A percentile compares a stretch with the other conserved stretches of the same genome.
These are phyloP conservation scores for Lachancea meyersii DNA, from an alignment of 805 yeast genomes.

Conservation along the genomic window DNA sequence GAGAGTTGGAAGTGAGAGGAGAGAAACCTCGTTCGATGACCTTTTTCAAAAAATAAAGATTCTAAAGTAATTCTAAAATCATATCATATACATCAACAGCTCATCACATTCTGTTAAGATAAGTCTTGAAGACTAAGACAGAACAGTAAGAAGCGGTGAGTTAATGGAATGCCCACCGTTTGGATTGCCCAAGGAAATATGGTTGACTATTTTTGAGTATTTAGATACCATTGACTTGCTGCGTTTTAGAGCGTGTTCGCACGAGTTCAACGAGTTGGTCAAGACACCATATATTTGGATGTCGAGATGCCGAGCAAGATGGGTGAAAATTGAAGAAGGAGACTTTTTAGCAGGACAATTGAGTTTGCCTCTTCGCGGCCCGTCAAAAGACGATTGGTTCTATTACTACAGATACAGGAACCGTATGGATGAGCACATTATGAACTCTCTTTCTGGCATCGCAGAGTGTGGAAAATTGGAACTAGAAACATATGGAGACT, in stretches of 20 bases:
- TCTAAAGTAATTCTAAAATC: too few relatives aligned
- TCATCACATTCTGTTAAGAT: not conserved
- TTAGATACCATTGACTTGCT: slow-evolving; percentile 13
- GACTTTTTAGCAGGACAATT: slow-evolving; percentile 4
- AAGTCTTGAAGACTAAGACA: not conserved
- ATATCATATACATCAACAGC: too few relatives aligned
- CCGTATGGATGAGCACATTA: slow-evolving; percentile 10
- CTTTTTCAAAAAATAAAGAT: too few relatives aligned
- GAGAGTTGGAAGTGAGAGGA: too few relatives aligned
- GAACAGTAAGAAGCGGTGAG: not conserved
- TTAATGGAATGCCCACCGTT: slow-evolving; percentile 2
- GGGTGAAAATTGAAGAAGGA: slow-evolving; percentile 13
- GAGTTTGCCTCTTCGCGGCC: not conserved
- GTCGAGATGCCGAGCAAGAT: slow-evolving; percentile 13
- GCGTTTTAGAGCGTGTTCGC: slow-evolving; percentile 12
- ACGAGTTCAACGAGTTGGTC: slow-evolving; percentile 9
- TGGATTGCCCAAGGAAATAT: slow-evolving; percentile 16
- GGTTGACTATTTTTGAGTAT: slow-evolving; percentile 14
- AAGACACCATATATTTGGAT: slow-evolving; percentile 15
- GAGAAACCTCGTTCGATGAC: too few relatives aligned
- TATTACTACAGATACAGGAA: slow-evolving; percentile 11
- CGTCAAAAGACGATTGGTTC: slow-evolving; percentile 10
- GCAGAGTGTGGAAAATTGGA: slow-evolving; percentile 1
- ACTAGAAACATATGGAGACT: slow-evolving; percentile 3
- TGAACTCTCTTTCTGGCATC: slow-evolving; percentile 2